Percentiles rank a stretch among this genome's conserved stretches.
Evolutionary conservation across 495 filamentous ascomycete species (phyloP).

Genomic region (Penicillium daleae): DNA sequence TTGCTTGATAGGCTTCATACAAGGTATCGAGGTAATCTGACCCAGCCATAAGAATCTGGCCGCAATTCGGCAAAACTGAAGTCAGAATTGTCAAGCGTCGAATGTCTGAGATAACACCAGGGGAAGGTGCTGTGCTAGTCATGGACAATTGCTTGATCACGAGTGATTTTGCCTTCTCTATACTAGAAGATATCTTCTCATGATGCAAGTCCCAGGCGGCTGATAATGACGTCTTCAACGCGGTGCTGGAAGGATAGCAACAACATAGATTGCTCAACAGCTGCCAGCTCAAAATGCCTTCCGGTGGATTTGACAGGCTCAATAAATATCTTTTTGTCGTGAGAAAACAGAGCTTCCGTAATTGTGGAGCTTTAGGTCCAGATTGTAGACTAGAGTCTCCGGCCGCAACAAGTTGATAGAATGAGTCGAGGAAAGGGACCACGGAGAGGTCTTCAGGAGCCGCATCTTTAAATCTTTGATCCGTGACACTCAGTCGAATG

Average conservation of each 20-base stretch:
- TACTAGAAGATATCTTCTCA: constrained; percentile 38
- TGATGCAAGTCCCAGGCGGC: constrained; percentile 43
- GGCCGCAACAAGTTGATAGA: constrained; percentile 55
- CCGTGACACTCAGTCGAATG: constrained; percentile 62
- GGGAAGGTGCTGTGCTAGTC: constrained; percentile 40
- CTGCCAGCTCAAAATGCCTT: constrained; percentile 41
- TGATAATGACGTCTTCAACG: constrained; percentile 50
- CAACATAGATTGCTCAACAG: constrained; percentile 44
- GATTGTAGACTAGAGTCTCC: constrained; percentile 43
- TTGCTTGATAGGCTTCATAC: constrained; percentile 62
- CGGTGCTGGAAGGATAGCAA: constrained; percentile 43
- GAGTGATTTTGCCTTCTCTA: constrained; percentile 51
- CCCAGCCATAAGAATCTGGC: constrained; percentile 72
- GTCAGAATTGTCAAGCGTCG: constrained; percentile 46
- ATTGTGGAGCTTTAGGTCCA: constrained; percentile 51
- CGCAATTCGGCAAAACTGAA: constrained; percentile 39
- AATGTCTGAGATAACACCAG: constrained; percentile 38
- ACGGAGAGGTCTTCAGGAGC: constrained; percentile 60
- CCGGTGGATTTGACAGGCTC: constrained; percentile 25
- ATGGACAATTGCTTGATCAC: constrained; percentile 53
- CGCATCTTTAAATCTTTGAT: constrained; percentile 51
- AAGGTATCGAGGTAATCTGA: constrained; percentile 85
- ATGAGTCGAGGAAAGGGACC: constrained; percentile 62
- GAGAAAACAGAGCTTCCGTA: constrained; percentile 66
- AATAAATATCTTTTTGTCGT: constrained; percentile 54